Percentiles rank a stretch among this genome's conserved stretches.
These are phyloP conservation scores for Candida sp. DNA, from an alignment of 1,139 yeast genomes.

Conservation along the genomic window DNA sequence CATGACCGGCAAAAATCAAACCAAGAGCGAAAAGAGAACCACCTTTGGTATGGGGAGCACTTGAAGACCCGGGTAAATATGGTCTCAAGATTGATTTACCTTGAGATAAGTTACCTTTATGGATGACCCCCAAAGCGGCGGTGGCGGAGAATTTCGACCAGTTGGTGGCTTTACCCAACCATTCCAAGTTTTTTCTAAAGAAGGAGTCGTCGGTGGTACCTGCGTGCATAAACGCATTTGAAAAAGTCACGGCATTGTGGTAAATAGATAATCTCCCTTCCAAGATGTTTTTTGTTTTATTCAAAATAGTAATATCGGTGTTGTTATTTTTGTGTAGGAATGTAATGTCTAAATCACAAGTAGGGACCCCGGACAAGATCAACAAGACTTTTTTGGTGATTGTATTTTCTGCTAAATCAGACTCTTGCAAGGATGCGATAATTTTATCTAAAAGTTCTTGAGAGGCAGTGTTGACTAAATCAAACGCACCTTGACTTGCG, in stretches of 20 bases:
- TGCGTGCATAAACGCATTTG: slow-evolving; percentile 93
- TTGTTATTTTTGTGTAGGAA: slow-evolving; percentile 84
- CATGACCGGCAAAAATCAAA: slow-evolving; percentile 93
- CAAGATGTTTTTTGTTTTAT: slow-evolving; percentile 74
- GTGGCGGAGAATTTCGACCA: slow-evolving; percentile 99
- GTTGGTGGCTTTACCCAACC: slow-evolving; percentile 96
- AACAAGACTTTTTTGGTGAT: slow-evolving; percentile 48
- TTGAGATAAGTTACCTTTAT: slow-evolving; percentile 89
- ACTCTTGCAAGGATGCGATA: slow-evolving; percentile 37
- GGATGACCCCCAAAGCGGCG: slow-evolving; percentile 97
- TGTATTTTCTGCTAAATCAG: slow-evolving; percentile 24
- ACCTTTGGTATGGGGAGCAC: slow-evolving; percentile 88
- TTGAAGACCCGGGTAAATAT: slow-evolving; percentile 81
- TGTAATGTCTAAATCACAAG: slow-evolving; percentile 90
- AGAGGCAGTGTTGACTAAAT: slow-evolving; percentile 88
- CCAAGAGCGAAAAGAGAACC: slow-evolving; percentile 96
- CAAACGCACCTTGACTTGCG: slow-evolving; percentile 95
- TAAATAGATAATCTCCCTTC: slow-evolving; percentile 94
- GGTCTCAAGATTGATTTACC: slow-evolving; percentile 89
- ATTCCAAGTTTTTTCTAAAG: slow-evolving; percentile 85
- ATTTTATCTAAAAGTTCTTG: slow-evolving; percentile 81
- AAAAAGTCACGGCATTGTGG: slow-evolving; percentile 94
- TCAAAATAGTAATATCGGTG: slow-evolving; percentile 79
- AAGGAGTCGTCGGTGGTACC: slow-evolving; percentile 97
- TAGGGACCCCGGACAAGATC: slow-evolving; percentile 88